Evolutionary conservation across 108 stramenopile genomes (phyloP).

Genomic region (Schizochytrium sp.): DNA sequence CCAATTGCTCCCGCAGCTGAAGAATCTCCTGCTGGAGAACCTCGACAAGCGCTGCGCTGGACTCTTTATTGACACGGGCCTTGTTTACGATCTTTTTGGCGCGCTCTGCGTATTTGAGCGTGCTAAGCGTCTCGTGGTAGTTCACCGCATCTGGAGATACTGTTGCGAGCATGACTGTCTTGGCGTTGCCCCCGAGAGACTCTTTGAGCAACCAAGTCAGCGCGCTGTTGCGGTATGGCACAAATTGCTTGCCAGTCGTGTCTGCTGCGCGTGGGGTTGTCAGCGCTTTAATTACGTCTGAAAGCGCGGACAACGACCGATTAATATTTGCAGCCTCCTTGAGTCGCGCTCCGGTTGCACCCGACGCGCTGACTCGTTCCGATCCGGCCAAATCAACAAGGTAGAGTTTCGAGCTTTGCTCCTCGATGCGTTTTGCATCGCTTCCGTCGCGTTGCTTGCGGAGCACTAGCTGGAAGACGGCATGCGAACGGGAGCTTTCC

Average conservation of each 20-base stretch:
- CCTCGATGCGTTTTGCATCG: constrained; percentile 34
- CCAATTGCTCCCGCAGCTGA: not conserved
- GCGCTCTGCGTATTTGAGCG: constrained; percentile 34
- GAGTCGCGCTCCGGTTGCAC: constrained; percentile 72
- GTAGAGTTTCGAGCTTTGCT: constrained; percentile 69
- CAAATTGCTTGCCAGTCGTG: constrained; percentile 29
- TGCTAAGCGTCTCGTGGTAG: constrained; percentile 35
- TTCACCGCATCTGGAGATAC: constrained; percentile 30
- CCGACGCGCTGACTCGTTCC: constrained; percentile 87
- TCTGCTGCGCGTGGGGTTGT: constrained; percentile 54
- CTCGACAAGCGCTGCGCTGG: constrained; percentile 21
- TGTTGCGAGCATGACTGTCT: constrained; percentile 40
- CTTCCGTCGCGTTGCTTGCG: constrained; percentile 13
- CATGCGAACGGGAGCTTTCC: constrained; percentile 83
- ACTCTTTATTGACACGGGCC: constrained; percentile 20
- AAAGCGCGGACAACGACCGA: constrained; percentile 89
- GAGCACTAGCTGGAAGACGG: constrained; percentile 71
- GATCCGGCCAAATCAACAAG: constrained; percentile 95
- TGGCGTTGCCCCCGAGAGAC: constrained; percentile 27
- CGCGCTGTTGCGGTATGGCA: constrained; percentile 52
- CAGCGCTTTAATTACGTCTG: constrained; percentile 72
- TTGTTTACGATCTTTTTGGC: constrained; percentile 28
- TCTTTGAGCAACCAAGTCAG: constrained; percentile 49
- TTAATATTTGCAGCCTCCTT: constrained; percentile 98
- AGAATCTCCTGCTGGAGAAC: constrained; percentile 8